A percentile compares a stretch with the other conserved stretches of the same genome.
These are phyloP conservation scores for Seminavis robusta DNA, from an alignment of 108 stramenopile genomes.

Conservation along the genomic window DNA sequence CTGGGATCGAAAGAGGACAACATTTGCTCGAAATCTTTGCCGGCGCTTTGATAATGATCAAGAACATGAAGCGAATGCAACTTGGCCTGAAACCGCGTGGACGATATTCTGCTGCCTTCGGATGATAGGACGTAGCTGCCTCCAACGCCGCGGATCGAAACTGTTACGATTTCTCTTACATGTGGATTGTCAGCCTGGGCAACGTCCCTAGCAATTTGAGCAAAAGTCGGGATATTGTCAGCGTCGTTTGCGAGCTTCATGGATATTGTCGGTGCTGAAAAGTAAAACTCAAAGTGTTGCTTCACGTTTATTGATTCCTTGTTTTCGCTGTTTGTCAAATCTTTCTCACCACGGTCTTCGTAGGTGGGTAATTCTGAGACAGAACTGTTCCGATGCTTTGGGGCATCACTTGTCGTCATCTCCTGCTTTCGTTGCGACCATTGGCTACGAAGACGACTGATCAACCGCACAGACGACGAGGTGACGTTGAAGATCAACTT, in stretches of 20 bases:
- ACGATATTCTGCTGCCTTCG: slow-evolving; percentile 5
- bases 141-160: slow-evolving; percentile 50
- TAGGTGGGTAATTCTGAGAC: no score
- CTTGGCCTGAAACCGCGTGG: slow-evolving; percentile 35
- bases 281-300: slow-evolving; percentile 34
- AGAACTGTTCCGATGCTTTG: no score
- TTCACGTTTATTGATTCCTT: not conserved
- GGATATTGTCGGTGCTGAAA: slow-evolving; percentile 54
- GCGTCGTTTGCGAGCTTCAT: slow-evolving; percentile 48
- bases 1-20: slow-evolving; percentile 44
- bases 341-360: not conserved
- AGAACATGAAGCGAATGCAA: slow-evolving; percentile 43
- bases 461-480: slow-evolving; percentile 51
- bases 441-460: slow-evolving; percentile 37
- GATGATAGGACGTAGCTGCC: slow-evolving; percentile 25
- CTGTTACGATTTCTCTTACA: slow-evolving; percentile 34
- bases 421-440: slow-evolving; percentile 22
- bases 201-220: slow-evolving; percentile 3
- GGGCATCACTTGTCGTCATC: slow-evolving; percentile 2
- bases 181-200: not conserved
- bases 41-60: slow-evolving; percentile 50
- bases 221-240: slow-evolving; percentile 5
- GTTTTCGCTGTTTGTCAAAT: not conserved
- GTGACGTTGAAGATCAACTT: slow-evolving; percentile 64
- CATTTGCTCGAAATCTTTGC: slow-evolving; percentile 37